Evolutionary conservation across 2,329 filamentous ascomycete genomes (phyloP), one percentile per base, ranked within the genome.

Genomic region (Zymoseptoria tritici): DNA sequence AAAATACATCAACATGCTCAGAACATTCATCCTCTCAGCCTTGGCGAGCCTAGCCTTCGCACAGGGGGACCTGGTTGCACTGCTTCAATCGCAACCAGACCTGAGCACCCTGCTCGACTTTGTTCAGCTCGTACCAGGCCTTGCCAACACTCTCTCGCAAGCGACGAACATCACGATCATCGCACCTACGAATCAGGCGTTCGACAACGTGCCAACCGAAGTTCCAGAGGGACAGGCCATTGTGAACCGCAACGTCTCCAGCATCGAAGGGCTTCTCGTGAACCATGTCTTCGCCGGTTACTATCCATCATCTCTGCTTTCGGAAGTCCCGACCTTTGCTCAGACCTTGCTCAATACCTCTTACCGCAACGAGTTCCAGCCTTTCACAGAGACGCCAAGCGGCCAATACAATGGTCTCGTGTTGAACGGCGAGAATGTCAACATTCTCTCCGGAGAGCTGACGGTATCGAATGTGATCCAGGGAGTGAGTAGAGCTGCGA

Each of bases 181-280:
- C 62, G 83, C 81, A 1, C 85, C 86, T 1, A 79, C 75, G 67
- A 83, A 87, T 69, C 74, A 75, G 3, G 84, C 84, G 11, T 83
- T 87, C 73, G 72, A 75, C 13, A 80, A 86, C 46, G 52, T 62
- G 26, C 52, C 61, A 19, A n/a, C 56, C 11, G 53, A 55, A 22
- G 50, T 56, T 9, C 52, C 57, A 20, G 22, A 54, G 19, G 61
- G 49, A 21, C 52, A 52, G 49, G 61, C 61, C 13, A 46, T 61
- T n/a, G 51, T 22, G 19, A 51, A 61, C 9, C 55, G 58, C 16
- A 57, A 60, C 49, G 52, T 58, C 9, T 53, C 56, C 2, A 50
- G 56, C 19, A 57, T 61, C 21, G 24, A 16, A 9, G 59, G 56
- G 3, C 21, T 61, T 1, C 49, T 63, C 7, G 49, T 55, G 20